Conservation (phyloP, 2,329 filamentous ascomycete genomes). For the Hymenoscyphus occultus region DNA sequence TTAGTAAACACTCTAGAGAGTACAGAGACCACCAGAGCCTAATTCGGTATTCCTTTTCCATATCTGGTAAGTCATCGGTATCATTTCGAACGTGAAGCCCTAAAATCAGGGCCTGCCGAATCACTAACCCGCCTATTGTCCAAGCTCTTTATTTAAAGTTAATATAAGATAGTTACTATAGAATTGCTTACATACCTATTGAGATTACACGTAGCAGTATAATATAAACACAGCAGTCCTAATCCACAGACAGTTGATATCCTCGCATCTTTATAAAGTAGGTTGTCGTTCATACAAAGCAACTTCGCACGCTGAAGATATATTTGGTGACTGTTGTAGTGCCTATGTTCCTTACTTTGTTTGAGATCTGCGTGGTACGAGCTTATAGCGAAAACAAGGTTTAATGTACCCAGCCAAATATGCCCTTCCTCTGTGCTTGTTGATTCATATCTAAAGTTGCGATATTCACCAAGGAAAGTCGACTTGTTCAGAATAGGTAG, state of each 20-base stretch:
- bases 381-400: conserved; percentile 29
- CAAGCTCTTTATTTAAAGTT: conserved; percentile 24
- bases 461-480: conserved; percentile 21
- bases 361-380: conserved; percentile 24
- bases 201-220: conserved; percentile 24
- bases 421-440: conserved; percentile 14
- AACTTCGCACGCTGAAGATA: conserved; percentile 26
- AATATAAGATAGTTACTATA: background rate
- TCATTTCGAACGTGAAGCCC: conserved; percentile 29
- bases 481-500: conserved; percentile 26
- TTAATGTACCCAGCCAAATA: conserved; percentile 27
- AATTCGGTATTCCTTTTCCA: conserved; percentile 30
- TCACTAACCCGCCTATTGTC: conserved; percentile 29
- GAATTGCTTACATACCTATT: conserved; percentile 26
- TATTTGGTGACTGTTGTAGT: conserved; percentile 25
- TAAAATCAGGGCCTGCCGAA: conserved; percentile 26
- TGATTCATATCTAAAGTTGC: conserved; percentile 13
- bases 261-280: conserved; percentile 25
- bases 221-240: conserved; percentile 29
- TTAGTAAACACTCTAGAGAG: conserved; percentile 27
- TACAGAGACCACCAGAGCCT: conserved; percentile 33
- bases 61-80: conserved; percentile 20
- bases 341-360: conserved; percentile 11
- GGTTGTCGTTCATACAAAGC: conserved; percentile 21
- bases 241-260: conserved; percentile 22